Percentiles rank a stretch among this genome's conserved stretches.
phyloP scores from a whole-genome alignment of 495 filamentous ascomycete species.

The Talaromyces borbonicus region DNA sequence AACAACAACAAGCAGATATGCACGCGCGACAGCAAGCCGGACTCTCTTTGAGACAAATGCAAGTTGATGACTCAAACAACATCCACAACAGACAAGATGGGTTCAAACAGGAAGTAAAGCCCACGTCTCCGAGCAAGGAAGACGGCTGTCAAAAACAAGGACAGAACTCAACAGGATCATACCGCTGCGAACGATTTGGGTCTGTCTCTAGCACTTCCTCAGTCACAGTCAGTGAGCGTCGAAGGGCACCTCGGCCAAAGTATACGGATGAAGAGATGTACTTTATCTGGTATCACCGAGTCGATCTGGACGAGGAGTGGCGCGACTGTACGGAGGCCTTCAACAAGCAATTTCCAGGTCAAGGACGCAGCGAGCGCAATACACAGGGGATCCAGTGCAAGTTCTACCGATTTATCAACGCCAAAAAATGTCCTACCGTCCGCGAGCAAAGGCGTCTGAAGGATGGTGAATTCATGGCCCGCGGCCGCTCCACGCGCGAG shows the following conservation, averaged over 20 bases:
- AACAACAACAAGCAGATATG: slow-evolving; percentile 2
- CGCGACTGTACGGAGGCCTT: slow-evolving; percentile 40
- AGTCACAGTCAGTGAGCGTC: slow-evolving; percentile 23
- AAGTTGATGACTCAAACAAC: neutral
- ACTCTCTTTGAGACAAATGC: slow-evolving; percentile 1
- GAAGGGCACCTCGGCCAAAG: slow-evolving; percentile 37
- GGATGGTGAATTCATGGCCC: slow-evolving; percentile 32
- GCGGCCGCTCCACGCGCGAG: slow-evolving; percentile 1
- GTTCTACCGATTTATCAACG: slow-evolving; percentile 43
- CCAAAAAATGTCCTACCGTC: slow-evolving; percentile 37
- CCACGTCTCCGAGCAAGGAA: neutral
- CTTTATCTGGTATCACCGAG: slow-evolving; percentile 49
- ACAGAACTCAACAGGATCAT: neutral
- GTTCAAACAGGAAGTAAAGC: neutral
- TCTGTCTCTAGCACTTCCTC: slow-evolving; percentile 36
- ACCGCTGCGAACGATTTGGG: slow-evolving; percentile 26
- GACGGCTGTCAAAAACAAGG: neutral
- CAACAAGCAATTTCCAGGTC: slow-evolving; percentile 37
- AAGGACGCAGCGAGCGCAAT: slow-evolving; percentile 28
- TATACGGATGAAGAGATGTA: slow-evolving; percentile 44
- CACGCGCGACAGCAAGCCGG: neutral
- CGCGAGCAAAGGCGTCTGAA: slow-evolving; percentile 36
- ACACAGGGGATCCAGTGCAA: slow-evolving; percentile 47
- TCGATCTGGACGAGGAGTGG: slow-evolving; percentile 43
- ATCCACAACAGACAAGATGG: neutral